These are phyloP conservation scores for Beta vulgaris DNA, from an alignment of 148 eudicot species.

Conservation along the genomic window DNA sequence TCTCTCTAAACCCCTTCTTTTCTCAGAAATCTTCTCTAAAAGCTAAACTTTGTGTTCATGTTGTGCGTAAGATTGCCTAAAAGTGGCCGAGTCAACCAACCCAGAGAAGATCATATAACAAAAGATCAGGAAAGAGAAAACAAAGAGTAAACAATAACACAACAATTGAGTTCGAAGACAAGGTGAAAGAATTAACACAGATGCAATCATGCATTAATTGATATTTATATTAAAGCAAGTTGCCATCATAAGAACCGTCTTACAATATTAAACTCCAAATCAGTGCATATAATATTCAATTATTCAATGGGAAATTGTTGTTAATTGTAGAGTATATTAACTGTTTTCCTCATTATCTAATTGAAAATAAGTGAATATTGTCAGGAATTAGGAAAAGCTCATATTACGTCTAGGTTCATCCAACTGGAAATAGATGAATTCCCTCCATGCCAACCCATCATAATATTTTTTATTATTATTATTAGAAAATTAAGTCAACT, in stretches of 20 bases:
- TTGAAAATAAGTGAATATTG: not conserved
- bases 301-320: not conserved
- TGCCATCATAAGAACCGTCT: not conserved
- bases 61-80: not conserved
- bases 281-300: not conserved
- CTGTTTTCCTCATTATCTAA: too few species aligned
- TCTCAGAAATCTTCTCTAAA: not conserved
- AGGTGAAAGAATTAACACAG: not conserved
- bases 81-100: not conserved
- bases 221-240: not conserved
- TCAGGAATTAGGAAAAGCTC: not conserved
- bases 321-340: not conserved
- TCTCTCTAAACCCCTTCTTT: not conserved
- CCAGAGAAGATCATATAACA: too few species aligned
- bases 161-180: not conserved
- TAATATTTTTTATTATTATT: too few species aligned
- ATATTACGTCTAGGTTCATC: constrained; percentile 1
- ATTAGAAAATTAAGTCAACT: too few species aligned
- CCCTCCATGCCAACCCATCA: not conserved
- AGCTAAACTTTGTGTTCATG: not conserved
- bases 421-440: not conserved
- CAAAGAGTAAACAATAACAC: too few species aligned
- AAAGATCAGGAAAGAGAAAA: too few species aligned
- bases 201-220: not conserved
- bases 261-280: not conserved